Percentiles rank a stretch among this genome's conserved stretches.
Evolutionary conservation across 352 stramenopile genomes (phyloP).

Genomic region (Phytophthora brassicae): DNA sequence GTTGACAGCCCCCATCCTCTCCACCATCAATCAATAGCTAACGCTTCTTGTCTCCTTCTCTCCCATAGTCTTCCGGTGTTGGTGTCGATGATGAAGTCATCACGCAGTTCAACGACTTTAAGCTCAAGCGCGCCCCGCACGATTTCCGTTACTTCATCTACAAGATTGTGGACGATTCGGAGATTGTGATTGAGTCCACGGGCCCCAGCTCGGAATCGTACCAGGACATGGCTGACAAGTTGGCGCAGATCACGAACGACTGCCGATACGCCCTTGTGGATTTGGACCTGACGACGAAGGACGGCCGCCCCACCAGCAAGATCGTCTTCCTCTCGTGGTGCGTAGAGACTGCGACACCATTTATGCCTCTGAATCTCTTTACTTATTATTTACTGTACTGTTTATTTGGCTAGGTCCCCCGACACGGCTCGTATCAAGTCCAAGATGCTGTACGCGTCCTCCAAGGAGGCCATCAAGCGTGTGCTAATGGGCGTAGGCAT

Average conservation of each 20-base stretch:
- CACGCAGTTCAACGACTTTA: constrained; percentile 95
- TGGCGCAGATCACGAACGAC: constrained; percentile 72
- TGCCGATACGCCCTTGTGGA: constrained; percentile 91
- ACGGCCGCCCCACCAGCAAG: constrained; percentile 89
- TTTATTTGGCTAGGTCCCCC: constrained; percentile 67
- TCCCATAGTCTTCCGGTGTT: constrained; percentile 90
- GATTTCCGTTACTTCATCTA: constrained; percentile 96
- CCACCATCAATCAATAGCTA: background rate
- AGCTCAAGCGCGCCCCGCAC: constrained; percentile 91
- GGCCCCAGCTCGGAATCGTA: constrained; percentile 79
- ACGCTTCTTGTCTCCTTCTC: background rate
- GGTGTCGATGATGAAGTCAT: constrained; percentile 92
- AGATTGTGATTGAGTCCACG: constrained; percentile 93
- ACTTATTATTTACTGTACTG: background rate
- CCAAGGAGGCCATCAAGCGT: constrained; percentile 94
- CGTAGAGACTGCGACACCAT: background rate
- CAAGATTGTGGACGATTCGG: constrained; percentile 92
- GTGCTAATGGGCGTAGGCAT: constrained; percentile 94
- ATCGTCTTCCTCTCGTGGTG: constrained; percentile 92
- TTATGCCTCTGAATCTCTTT: no score
- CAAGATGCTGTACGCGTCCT: constrained; percentile 96
- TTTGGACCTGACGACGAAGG: constrained; percentile 88
- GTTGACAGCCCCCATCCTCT: background rate
- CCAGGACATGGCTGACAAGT: constrained; percentile 86
- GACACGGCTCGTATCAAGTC: constrained; percentile 91